Evolutionary conservation across 129 eudicot genomes (phyloP), one percentile per base, ranked within the genome.

Genomic region (Artemisia argyi): DNA sequence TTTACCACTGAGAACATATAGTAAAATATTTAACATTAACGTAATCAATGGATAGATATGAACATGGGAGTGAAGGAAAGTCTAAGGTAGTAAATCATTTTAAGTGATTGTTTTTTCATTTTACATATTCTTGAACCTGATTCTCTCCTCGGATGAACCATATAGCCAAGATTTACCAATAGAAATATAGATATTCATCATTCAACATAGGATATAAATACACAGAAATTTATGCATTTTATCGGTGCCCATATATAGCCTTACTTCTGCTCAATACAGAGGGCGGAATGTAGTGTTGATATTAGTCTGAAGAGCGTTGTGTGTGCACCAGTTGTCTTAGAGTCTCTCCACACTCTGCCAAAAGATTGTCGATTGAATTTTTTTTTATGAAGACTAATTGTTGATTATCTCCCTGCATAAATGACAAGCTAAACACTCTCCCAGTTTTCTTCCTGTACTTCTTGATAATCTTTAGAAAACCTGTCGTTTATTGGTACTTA

Each of bases 401-500:
- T 7, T 76, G 70, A 52, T 71, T 19, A 60, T 76, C 58, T 55
- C 78, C 71, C 16, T 51, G 59, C 76, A 75, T 71, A 71, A 52
- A 69, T 10, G 83, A 56, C 66, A 74, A 68, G 63, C 61, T 57
- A 22, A 82, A 61, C 30, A 14, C n/a, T n/a, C 5, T 53, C 28
- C 86, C 86, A 4, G 80, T 82, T 80, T 82, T 82, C 86, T 78
- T 82, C 61, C 32, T 78, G 71, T 78, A 80, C 60, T 82, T 82
- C 83, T 78, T 82, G 66, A 78, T 65, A 44, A 82, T 82, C 79
- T 82, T 82, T 39, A 68, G 3, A 16, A 82, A 64, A 24, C 83
- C 86, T 82, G 83, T 62, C 68, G 61, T 68, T n/a, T 12, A 22
- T 28, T 42, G 5, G 24, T 28, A 44, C 42, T 72, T 64, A 73